phyloP scores from a whole-genome alignment of 306 rosid species.

The Crotalaria pallida region DNA sequence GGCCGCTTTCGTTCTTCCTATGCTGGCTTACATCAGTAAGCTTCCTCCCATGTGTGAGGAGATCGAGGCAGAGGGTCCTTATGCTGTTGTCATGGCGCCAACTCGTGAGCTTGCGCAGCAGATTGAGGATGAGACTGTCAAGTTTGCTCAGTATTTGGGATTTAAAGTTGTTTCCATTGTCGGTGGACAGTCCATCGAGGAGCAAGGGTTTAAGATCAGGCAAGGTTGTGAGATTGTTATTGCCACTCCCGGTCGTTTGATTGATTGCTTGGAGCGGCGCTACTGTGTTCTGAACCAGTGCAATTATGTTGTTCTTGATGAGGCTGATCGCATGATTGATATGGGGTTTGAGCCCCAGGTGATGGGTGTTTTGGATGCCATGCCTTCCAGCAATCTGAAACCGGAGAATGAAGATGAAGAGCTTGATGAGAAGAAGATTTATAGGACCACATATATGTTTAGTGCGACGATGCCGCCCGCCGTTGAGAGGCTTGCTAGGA shows the following conservation, averaged over 20 bases:
- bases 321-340: constrained; percentile 96
- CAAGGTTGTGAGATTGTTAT: constrained; percentile 91
- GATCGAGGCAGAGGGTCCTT: constrained; percentile 89
- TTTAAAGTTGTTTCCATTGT: constrained; percentile 86
- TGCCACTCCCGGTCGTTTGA: constrained; percentile 88
- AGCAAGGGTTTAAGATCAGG: constrained; percentile 82
- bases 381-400: constrained; percentile 91
- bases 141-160: constrained; percentile 76
- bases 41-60: constrained; percentile 88
- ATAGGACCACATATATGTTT: constrained; percentile 88
- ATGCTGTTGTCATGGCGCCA: constrained; percentile 95
- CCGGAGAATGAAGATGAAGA: constrained; percentile 92
- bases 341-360: constrained; percentile 96
- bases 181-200: constrained; percentile 93
- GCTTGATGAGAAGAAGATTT: constrained; percentile 81
- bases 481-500: constrained; percentile 83
- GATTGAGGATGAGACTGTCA: constrained; percentile 87
- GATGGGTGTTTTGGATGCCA: constrained; percentile 84
- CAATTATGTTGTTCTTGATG: constrained; percentile 91
- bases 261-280: constrained; percentile 85
- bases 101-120: constrained; percentile 94
- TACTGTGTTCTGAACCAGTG: constrained; percentile 87
- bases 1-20: constrained; percentile 93
- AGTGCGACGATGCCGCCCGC: constrained; percentile 95
- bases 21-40: constrained; percentile 75